Base-by-base conservation (phyloP, 345 rosid genomes). In the Gossypium turneri region DNA sequence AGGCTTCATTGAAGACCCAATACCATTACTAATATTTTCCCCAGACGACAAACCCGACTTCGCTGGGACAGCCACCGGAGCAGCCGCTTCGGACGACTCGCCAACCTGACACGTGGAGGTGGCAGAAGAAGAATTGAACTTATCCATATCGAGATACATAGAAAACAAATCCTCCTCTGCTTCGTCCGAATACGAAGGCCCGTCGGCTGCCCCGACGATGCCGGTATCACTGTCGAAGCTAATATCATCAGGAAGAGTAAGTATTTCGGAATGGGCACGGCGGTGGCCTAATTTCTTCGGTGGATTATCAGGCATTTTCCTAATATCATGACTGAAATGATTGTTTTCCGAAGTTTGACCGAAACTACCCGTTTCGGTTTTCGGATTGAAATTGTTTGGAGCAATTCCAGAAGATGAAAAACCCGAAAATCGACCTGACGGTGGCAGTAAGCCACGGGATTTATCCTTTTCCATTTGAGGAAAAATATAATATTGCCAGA, bases 251-350 rank as follows among this genome's bases (percentile, higher is more conserved):
- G 99, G 97, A 12, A 89, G 91, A 48, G 89, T 91, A n/a, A 95
- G 92, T 73, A 95, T 93, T 68, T 95, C 99, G 0, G 99, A 95
- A 77, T 95, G 98, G 62, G 97, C 93, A 34, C 99, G 89, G 29
- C 99, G 94, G 19, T 95, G 99, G 17, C 98, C 94, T 44, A 85
- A 50, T 59, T 87, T 89, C 94, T 84, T 93, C 0, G 88, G 88
- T 19, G 98, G 98, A 48, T 90, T 86, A 81, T 91, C 99, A 1
- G 89, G 81, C 98, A 95, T 90, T 77, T 88, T 86, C 80, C 97
- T 91, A 44, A 93, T 83, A 75, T 91, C 98, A 80, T 88, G 89
- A 79, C 94, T 87, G 75, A 88, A 86, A 8, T 77, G 77, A 58
- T 75, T 86, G 20, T 88, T 69, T 58, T 89, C 92, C 10, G 90